A percentile compares a stretch with the other conserved stretches of the same genome.
phyloP scores from a whole-genome alignment of 2,329 filamentous ascomycete species.

The Colletotrichum gigasporum region DNA sequence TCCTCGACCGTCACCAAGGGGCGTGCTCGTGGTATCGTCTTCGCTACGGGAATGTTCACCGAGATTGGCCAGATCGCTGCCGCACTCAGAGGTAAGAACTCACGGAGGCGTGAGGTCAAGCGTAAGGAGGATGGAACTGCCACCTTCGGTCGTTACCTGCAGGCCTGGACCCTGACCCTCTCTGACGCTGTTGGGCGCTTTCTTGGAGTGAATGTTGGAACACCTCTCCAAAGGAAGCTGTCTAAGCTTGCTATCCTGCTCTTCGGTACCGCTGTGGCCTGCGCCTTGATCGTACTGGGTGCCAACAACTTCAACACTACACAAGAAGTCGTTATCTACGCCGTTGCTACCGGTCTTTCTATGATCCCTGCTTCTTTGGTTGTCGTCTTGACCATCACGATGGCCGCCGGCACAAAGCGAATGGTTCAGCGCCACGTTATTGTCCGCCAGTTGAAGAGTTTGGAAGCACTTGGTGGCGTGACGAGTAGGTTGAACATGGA shows the following conservation, averaged over 20 bases:
- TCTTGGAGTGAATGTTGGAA: slow-evolving; percentile 65
- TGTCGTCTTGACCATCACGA: slow-evolving; percentile 67
- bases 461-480: slow-evolving; percentile 64
- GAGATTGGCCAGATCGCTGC: slow-evolving; percentile 71
- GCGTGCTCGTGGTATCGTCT: slow-evolving; percentile 67
- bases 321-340: slow-evolving; percentile 54
- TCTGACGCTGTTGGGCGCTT: slow-evolving; percentile 51
- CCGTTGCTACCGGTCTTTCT: slow-evolving; percentile 55
- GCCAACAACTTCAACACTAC: slow-evolving; percentile 50
- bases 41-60: slow-evolving; percentile 69
- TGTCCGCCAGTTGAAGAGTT: slow-evolving; percentile 59
- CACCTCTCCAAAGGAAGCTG: slow-evolving; percentile 74
- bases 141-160: slow-evolving; percentile 39
- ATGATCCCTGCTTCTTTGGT: slow-evolving; percentile 62
- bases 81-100: slow-evolving; percentile 49
- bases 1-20: slow-evolving; percentile 71
- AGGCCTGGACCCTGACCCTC: slow-evolving; percentile 49
- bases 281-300: slow-evolving; percentile 55
- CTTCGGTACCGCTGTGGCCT: slow-evolving; percentile 65
- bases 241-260: slow-evolving; percentile 75
- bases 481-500: slow-evolving; percentile 38
- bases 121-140: slow-evolving; percentile 53
- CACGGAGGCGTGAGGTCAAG: slow-evolving; percentile 48
- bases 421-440: slow-evolving; percentile 64
- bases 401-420: slow-evolving; percentile 63